A percentile compares a stretch with the other conserved stretches of the same genome.
phyloP scores from a whole-genome alignment of 768 basidiomycete species.

The Termitomyces sp. region DNA sequence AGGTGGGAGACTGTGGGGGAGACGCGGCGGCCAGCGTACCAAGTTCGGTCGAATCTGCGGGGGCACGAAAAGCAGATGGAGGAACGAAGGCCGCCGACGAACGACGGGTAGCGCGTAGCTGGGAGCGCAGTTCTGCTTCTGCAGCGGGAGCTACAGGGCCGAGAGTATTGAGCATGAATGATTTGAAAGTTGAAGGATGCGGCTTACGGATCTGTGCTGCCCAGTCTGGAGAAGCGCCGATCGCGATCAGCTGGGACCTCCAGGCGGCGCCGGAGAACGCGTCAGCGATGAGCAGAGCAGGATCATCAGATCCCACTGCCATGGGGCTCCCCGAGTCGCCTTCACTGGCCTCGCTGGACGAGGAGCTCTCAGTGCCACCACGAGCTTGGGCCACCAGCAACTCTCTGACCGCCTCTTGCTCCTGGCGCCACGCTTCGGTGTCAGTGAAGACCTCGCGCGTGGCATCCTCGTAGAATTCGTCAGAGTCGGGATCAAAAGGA shows the following conservation, averaged over 20 bases:
- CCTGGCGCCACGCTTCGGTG: slow-evolving; percentile 31
- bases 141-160: slow-evolving; percentile 9
- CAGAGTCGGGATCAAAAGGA: slow-evolving; percentile 77
- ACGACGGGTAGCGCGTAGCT: slow-evolving; percentile 15
- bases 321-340: slow-evolving; percentile 49
- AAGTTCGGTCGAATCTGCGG: slow-evolving; percentile 20
- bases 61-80: slow-evolving; percentile 17
- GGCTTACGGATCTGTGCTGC: slow-evolving; percentile 4
- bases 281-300: slow-evolving; percentile 33
- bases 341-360: slow-evolving; percentile 37
- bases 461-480: slow-evolving; percentile 64
- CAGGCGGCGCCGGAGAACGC: slow-evolving; percentile 27
- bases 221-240: slow-evolving; percentile 7
- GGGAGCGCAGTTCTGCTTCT: slow-evolving; percentile 4
- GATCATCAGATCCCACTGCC: slow-evolving; percentile 40
- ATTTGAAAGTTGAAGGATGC: background rate
- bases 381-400: slow-evolving; percentile 25
- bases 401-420: slow-evolving; percentile 23
- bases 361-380: slow-evolving; percentile 28
- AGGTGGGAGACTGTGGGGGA: slow-evolving; percentile 18
- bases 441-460: slow-evolving; percentile 66
- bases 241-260: slow-evolving; percentile 15
- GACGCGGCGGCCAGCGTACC: slow-evolving; percentile 3
- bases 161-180: slow-evolving; percentile 2
- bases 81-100: slow-evolving; percentile 17